Evolutionary conservation across 2,329 filamentous ascomycete species (phyloP).

Genomic region (Trichoderma pleuroti): DNA sequence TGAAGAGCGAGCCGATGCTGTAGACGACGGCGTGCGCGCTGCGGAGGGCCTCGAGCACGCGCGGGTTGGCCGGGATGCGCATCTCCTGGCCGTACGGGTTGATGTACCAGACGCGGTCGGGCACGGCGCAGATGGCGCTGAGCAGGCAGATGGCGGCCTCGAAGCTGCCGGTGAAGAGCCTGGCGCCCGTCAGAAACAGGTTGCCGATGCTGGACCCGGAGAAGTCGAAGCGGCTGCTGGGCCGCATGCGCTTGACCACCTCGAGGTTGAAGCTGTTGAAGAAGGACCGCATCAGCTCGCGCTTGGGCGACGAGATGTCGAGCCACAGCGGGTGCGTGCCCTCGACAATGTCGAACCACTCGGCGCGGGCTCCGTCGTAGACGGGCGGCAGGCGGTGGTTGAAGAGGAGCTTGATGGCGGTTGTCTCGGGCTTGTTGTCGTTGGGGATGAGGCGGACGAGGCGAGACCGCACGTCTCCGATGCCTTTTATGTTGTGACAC

Average conservation of each 20-base stretch:
- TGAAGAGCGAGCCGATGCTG: constrained; percentile 92
- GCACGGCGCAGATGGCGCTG: constrained; percentile 80
- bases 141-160: constrained; percentile 90
- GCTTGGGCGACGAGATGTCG: constrained; percentile 65
- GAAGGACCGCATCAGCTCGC: constrained; percentile 72
- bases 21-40: constrained; percentile 72
- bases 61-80: constrained; percentile 74
- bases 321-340: constrained; percentile 75
- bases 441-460: constrained; percentile 84
- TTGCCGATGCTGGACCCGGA: constrained; percentile 74
- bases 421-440: constrained; percentile 58
- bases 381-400: constrained; percentile 72
- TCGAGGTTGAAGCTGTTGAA: constrained; percentile 75
- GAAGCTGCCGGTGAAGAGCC: constrained; percentile 87
- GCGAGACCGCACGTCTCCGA: constrained; percentile 50
- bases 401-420: constrained; percentile 77
- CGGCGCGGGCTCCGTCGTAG: constrained; percentile 60
- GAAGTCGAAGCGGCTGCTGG: constrained; percentile 73
- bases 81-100: constrained; percentile 99
- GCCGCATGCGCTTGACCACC: constrained; percentile 71
- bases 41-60: constrained; percentile 67
- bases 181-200: constrained; percentile 76
- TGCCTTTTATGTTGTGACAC: constrained; percentile 47
- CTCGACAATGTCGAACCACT: constrained; percentile 90
- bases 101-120: constrained; percentile 88